Evolutionary conservation across 306 rosid species (phyloP).

Genomic region (Prunus campanulata): DNA sequence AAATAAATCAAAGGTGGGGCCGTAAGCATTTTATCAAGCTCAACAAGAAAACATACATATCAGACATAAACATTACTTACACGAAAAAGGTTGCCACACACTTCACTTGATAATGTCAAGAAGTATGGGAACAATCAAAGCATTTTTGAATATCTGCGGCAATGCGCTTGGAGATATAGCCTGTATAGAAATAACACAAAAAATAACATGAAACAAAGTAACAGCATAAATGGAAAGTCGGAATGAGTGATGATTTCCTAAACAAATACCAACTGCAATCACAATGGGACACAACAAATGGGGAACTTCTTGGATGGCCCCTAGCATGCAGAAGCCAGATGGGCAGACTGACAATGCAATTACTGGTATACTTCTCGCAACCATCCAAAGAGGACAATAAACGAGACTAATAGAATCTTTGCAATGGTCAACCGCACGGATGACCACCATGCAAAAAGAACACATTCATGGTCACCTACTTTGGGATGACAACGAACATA

Average conservation of each 20-base stretch:
- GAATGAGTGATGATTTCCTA: background rate
- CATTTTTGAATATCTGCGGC: constrained; percentile 80
- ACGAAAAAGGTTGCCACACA: constrained; percentile 51
- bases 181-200: constrained; percentile 37
- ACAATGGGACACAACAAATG: background rate
- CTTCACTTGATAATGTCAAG: constrained; percentile 67
- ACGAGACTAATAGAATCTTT: background rate
- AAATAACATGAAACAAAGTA: constrained; percentile 3
- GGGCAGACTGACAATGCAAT: background rate
- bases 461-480: background rate
- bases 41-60: constrained; percentile 4
- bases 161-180: constrained; percentile 59
- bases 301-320: background rate
- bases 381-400: background rate
- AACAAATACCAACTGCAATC: background rate
- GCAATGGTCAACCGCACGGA: background rate
- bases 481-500: too few species aligned
- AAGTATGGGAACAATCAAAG: constrained; percentile 65
- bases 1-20: background rate
- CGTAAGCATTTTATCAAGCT: constrained; percentile 17
- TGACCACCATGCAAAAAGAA: background rate
- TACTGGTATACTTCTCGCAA: too few species aligned
- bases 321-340: constrained; percentile 3
- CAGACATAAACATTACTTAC: constrained; percentile 39
- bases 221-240: background rate